Evolutionary conservation across 2,329 filamentous ascomycete species (phyloP).

Genomic region (Coniochaeta sp.): DNA sequence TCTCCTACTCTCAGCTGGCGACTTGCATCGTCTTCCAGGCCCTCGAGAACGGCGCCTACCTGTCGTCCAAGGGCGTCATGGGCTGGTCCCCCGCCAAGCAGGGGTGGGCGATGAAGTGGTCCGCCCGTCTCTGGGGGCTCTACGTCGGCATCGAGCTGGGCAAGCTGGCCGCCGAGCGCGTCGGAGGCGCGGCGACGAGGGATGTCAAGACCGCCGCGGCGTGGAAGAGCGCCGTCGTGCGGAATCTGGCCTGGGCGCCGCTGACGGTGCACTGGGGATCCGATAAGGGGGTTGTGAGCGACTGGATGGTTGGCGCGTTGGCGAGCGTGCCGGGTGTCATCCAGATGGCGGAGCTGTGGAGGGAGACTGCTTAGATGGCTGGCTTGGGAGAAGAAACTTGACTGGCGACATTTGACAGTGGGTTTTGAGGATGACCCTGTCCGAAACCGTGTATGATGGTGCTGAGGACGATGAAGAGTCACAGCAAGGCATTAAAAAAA

Average conservation of each 20-base stretch:
- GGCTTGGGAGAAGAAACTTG: too few relatives aligned
- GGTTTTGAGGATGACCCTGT: neutral
- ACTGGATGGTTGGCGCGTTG: slow-evolving; percentile 31
- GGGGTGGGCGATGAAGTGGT: slow-evolving; percentile 59
- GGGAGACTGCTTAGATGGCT: slow-evolving; percentile 24
- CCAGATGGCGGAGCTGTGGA: slow-evolving; percentile 38
- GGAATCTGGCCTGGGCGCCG: slow-evolving; percentile 71
- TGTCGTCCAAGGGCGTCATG: slow-evolving; percentile 66
- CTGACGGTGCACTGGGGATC: slow-evolving; percentile 79
- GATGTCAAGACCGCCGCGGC: slow-evolving; percentile 26
- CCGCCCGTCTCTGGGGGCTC: slow-evolving; percentile 70
- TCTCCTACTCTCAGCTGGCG: slow-evolving; percentile 62
- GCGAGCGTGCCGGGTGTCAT: slow-evolving; percentile 36
- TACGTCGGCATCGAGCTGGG: slow-evolving; percentile 72
- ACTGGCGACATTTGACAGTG: neutral
- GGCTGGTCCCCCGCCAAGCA: slow-evolving; percentile 48
- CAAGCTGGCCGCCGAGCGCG: slow-evolving; percentile 46
- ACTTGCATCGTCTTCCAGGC: slow-evolving; percentile 65
- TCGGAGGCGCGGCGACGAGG: slow-evolving; percentile 13
- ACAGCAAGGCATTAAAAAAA: too few relatives aligned
- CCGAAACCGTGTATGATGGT: neutral
- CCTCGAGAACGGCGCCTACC: slow-evolving; percentile 76
- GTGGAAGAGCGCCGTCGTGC: slow-evolving; percentile 61
- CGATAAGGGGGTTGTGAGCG: slow-evolving; percentile 47
- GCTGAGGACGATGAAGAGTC: too few relatives aligned